phyloP scores from a whole-genome alignment of 2,329 filamentous ascomycete genomes.

The Penicillium psychrosexuale region DNA sequence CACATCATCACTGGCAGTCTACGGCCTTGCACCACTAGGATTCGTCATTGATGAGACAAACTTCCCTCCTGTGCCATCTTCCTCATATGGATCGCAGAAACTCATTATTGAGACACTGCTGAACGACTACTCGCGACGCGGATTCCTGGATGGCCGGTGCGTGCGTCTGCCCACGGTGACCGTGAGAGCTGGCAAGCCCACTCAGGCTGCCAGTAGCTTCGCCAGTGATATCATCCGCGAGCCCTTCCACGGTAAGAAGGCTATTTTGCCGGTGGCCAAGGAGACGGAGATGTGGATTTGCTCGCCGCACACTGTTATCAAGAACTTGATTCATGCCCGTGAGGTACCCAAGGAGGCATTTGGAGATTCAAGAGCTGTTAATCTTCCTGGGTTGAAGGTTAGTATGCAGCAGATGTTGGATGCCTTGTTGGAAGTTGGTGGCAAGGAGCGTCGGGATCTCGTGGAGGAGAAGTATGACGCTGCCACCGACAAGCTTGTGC shows the following conservation, averaged over 20 bases:
- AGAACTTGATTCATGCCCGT: constrained; percentile 54
- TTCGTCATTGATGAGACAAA: constrained; percentile 46
- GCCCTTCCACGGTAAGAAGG: constrained; percentile 51
- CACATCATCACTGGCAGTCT: constrained; percentile 50
- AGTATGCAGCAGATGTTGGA: constrained; percentile 61
- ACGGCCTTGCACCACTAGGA: constrained; percentile 47
- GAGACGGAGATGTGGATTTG: constrained; percentile 58
- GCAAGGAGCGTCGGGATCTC: constrained; percentile 52
- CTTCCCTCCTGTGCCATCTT: constrained; percentile 47
- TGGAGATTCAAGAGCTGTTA: constrained; percentile 52
- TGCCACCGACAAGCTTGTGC: constrained; percentile 55
- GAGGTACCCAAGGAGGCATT: constrained; percentile 51
- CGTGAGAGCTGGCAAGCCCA: constrained; percentile 51
- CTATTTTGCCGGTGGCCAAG: constrained; percentile 50
- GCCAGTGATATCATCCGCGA: constrained; percentile 54
- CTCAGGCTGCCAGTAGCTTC: constrained; percentile 52
- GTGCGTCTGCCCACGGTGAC: constrained; percentile 53
- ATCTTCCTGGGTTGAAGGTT: constrained; percentile 55
- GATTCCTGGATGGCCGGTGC: constrained; percentile 47
- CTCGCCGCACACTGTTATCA: constrained; percentile 53
- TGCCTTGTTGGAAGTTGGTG: constrained; percentile 55
- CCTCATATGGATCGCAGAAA: constrained; percentile 53
- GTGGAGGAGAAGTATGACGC: constrained; percentile 56
- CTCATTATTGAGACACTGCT: constrained; percentile 50
- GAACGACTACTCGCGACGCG: constrained; percentile 53